phyloP scores from a whole-genome alignment of 2,329 filamentous ascomycete genomes.

The Colletotrichum viniferum region DNA sequence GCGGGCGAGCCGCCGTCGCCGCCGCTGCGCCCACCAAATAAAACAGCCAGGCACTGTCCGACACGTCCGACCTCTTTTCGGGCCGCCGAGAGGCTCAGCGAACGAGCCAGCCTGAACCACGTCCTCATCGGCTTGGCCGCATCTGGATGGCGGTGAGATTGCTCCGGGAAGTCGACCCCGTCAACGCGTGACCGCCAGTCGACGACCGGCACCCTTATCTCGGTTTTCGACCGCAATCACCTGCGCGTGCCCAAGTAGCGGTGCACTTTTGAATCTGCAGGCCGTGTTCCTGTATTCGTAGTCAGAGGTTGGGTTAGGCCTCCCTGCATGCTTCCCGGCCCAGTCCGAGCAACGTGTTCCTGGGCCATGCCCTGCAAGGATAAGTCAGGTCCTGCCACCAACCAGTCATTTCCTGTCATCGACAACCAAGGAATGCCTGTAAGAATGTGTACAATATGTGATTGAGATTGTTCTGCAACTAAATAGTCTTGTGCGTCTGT shows the following conservation, averaged over 20 bases:
- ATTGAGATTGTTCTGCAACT: slow-evolving; percentile 6
- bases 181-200: slow-evolving; percentile 1
- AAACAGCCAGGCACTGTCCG: neutral
- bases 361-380: slow-evolving; percentile 2
- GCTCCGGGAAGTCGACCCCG: neutral
- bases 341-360: slow-evolving; percentile 14
- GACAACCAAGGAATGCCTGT: neutral
- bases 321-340: slow-evolving; percentile 11
- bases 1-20: neutral
- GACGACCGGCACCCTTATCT: neutral
- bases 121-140: slow-evolving; percentile 14
- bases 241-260: neutral
- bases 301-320: neutral
- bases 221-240: neutral
- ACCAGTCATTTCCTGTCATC: neutral
- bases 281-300: neutral
- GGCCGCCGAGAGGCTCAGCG: neutral
- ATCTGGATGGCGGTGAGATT: slow-evolving; percentile 7
- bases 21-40: neutral
- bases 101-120: neutral
- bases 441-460: neutral
- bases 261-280: neutral
- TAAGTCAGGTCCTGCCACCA: neutral
- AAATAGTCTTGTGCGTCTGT: neutral
- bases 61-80: slow-evolving; percentile 2